Evolutionary conservation across 208 protist genomes (phyloP).

Genomic region (Crithidia mellificae): DNA sequence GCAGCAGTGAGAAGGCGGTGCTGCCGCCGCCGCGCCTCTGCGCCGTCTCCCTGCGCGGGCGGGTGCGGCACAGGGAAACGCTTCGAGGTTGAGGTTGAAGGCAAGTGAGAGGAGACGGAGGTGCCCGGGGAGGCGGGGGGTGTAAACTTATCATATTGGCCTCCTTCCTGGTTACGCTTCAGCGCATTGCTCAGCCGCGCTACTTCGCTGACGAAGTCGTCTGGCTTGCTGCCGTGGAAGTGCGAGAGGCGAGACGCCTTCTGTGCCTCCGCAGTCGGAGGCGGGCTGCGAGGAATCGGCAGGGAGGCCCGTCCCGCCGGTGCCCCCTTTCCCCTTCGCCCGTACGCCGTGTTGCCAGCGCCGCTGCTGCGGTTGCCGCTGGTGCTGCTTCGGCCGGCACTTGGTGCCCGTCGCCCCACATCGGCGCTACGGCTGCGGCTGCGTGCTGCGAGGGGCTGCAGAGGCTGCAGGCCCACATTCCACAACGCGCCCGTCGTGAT

Average conservation of each 20-base stretch:
- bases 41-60: neutral
- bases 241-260: neutral
- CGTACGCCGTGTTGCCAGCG: too few species aligned
- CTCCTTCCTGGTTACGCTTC: neutral
- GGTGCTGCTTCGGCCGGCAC: neutral
- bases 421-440: slow-evolving; percentile 12
- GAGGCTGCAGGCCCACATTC: slow-evolving; percentile 35
- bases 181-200: neutral
- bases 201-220: slow-evolving; percentile 7
- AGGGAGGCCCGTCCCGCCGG: neutral
- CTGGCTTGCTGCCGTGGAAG: neutral
- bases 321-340: neutral
- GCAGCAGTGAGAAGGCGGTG: slow-evolving; percentile 41
- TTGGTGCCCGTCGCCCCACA: neutral
- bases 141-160: too few species aligned
- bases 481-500: slow-evolving; percentile 44
- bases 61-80: neutral
- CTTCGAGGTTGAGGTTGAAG: neutral
- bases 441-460: slow-evolving; percentile 13
- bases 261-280: neutral
- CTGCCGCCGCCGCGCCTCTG: slow-evolving; percentile 29
- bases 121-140: neutral
- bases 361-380: neutral
- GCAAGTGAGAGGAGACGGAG: neutral
- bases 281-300: neutral